phyloP scores from a whole-genome alignment of 768 basidiomycete species.

The Strobilomyces dryophilus region DNA sequence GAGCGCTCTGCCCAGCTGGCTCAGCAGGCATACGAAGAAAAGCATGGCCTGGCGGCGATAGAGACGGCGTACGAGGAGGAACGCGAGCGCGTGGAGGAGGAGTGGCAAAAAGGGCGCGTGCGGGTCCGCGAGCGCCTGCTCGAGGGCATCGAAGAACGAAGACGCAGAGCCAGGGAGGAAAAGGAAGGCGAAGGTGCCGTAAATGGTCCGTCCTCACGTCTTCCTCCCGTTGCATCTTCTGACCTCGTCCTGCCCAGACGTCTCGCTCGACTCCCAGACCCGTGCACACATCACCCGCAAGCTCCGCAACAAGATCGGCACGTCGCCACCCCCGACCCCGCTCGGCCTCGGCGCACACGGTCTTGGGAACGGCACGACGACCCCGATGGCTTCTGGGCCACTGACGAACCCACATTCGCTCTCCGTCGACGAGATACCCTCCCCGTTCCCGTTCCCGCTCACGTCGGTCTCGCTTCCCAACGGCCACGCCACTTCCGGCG shows the following conservation, averaged over 20 bases:
- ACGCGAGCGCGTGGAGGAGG: conserved; percentile 73
- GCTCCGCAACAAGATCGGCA: conserved; percentile 74
- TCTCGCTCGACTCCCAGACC: conserved; percentile 69
- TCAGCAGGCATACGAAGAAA: conserved; percentile 63
- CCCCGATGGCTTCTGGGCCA: conserved; percentile 65
- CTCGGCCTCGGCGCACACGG: conserved; percentile 43
- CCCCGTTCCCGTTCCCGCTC: conserved; percentile 75
- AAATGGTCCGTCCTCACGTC: conserved; percentile 44
- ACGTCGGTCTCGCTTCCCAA: conserved; percentile 48
- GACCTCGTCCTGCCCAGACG: conserved; percentile 44
- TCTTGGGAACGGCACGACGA: conserved; percentile 36
- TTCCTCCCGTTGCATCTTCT: conserved; percentile 1
- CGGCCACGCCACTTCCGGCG: conserved; percentile 31
- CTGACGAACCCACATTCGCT: conserved; percentile 82
- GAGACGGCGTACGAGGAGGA: conserved; percentile 76
- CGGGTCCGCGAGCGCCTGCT: conserved; percentile 71
- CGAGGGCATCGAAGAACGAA: conserved; percentile 81
- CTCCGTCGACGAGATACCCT: conserved; percentile 81
- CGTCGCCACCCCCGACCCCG: conserved; percentile 76
- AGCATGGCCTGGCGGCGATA: conserved; percentile 60
- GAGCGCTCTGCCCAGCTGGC: conserved; percentile 74
- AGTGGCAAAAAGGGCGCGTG: conserved; percentile 73
- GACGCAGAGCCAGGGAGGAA: conserved; percentile 77
- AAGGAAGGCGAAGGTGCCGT: conserved; percentile 85
- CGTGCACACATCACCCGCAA: conserved; percentile 81